Evolutionary conservation across 495 filamentous ascomycete genomes (phyloP), one percentile per base, ranked within the genome.

Genomic region (Neurospora sp.): DNA sequence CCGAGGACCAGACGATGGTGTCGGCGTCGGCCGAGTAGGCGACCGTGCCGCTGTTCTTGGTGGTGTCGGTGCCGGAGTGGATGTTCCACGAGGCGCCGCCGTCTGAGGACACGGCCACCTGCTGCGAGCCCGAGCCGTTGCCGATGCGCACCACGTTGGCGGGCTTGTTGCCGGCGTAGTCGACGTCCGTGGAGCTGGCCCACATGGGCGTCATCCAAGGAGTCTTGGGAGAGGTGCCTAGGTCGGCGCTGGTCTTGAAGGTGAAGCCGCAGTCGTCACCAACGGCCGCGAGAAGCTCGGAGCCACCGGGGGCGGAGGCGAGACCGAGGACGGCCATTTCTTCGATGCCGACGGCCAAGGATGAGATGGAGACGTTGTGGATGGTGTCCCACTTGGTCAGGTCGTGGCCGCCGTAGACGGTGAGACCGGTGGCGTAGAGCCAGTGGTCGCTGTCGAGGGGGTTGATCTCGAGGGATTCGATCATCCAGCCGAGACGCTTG

Each of bases 401-500:
- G 66, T 87, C 85, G 44, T 83, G 83, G 23, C 85, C 84, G 37
- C 88, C 89, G 42, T 83, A 89, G 71, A 90, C 78, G 5, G 87
- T 89, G 70, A 87, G 79, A 10, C 88, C 88, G 1, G 88, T 89
- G 39, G 84, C 86, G 70, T 90, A 89, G 18, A 89, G 82, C 83
- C 87, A 88, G 77, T 90, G 88, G 77, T 90, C 83, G 70, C 86
- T 87, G 75, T 91, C 86, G 27, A 85, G 82, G 2, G 89, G 89
- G 73, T 91, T 83, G 70, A 91, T 90, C 16, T 86, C 85, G 23
- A 91, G 81, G 0, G 87, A 82, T 71, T 90, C 88, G 39, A 91
- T 88, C 89, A 90, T 90, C 88, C 89, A 90, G 44, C 88, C 89
- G 31, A 90, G 81, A 40, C 83, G 83, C 78, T 86, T 86, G 20